Conservation (phyloP, 345 rosid genomes). For the Geranium rotundifolium region DNA sequence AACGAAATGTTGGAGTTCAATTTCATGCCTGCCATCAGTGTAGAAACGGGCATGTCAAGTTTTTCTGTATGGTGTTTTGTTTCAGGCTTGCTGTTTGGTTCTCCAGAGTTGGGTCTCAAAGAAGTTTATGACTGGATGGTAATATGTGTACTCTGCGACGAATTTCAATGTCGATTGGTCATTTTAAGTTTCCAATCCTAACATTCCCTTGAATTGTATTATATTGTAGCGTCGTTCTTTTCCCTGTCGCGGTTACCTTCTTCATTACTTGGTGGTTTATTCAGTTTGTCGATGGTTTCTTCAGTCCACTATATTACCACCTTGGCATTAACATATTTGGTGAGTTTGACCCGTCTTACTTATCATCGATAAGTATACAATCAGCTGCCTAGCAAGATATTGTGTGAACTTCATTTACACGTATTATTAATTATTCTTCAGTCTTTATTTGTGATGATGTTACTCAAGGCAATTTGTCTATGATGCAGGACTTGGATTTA, state of each 20-base stretch:
- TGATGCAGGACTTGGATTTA: background rate
- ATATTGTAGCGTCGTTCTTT: slow-evolving; percentile 58
- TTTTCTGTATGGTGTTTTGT: slow-evolving; percentile 1
- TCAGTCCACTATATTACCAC: slow-evolving; percentile 53
- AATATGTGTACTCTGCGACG: slow-evolving; percentile 3
- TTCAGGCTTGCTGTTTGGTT: slow-evolving; percentile 59
- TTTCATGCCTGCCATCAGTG: background rate
- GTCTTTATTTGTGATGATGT: background rate
- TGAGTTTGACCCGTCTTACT: slow-evolving; percentile 11
- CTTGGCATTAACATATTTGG: slow-evolving; percentile 60
- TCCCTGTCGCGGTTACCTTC: slow-evolving; percentile 63
- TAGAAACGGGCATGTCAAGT: background rate
- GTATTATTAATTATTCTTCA: no score
- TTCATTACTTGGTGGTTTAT: slow-evolving; percentile 67
- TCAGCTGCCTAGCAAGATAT: no score
- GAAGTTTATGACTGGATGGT: slow-evolving; percentile 83
- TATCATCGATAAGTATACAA: no score
- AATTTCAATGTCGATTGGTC: background rate
- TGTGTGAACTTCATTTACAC: no score
- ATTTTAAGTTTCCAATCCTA: slow-evolving; percentile 11
- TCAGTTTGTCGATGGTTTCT: slow-evolving; percentile 68
- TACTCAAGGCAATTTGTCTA: background rate
- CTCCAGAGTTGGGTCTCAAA: slow-evolving; percentile 67
- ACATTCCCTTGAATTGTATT: slow-evolving; percentile 10
- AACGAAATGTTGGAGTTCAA: background rate